Conservation (phyloP, 1,284 basidiomycete genomes). For the Puccinia coronata region DNA sequence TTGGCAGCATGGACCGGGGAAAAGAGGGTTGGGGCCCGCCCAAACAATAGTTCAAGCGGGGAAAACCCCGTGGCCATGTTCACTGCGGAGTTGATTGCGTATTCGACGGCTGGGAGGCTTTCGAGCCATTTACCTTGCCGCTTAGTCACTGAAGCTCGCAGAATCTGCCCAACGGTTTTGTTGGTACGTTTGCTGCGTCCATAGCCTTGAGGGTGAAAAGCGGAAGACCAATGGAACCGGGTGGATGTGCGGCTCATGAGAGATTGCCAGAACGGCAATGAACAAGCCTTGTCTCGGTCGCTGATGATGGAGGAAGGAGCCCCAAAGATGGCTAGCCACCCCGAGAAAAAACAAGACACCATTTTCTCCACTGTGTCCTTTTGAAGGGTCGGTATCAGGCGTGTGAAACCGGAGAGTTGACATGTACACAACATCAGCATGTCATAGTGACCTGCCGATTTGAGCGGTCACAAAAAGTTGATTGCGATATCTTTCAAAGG, state of each 20-base stretch:
- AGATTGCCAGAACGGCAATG: slow-evolving; percentile 53
- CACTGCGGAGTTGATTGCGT: neutral
- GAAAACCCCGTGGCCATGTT: slow-evolving; percentile 50
- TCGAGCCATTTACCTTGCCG: slow-evolving; percentile 51
- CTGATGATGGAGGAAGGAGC: slow-evolving; percentile 53
- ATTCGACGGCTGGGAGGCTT: neutral
- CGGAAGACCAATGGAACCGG: neutral
- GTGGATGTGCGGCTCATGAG: too few relatives aligned
- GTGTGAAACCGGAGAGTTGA: too few relatives aligned
- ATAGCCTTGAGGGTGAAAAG: slow-evolving; percentile 54
- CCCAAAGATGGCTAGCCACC: slow-evolving; percentile 46
- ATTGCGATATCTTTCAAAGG: neutral
- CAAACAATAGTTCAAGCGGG: slow-evolving; percentile 51
- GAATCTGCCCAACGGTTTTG: slow-evolving; percentile 57
- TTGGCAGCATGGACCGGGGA: neutral
- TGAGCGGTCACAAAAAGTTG: slow-evolving; percentile 16
- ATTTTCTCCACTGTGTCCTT: too few relatives aligned
- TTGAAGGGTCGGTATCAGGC: too few relatives aligned
- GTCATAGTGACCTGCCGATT: neutral
- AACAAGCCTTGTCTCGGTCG: slow-evolving; percentile 55
- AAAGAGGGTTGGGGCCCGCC: slow-evolving; percentile 34
- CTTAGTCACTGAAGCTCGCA: slow-evolving; percentile 50
- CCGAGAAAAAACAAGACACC: too few relatives aligned
- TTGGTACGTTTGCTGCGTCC: slow-evolving; percentile 51
- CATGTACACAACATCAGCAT: slow-evolving; percentile 39